phyloP scores from a whole-genome alignment of 1,284 basidiomycete genomes.

The Takashimella koratensis region DNA sequence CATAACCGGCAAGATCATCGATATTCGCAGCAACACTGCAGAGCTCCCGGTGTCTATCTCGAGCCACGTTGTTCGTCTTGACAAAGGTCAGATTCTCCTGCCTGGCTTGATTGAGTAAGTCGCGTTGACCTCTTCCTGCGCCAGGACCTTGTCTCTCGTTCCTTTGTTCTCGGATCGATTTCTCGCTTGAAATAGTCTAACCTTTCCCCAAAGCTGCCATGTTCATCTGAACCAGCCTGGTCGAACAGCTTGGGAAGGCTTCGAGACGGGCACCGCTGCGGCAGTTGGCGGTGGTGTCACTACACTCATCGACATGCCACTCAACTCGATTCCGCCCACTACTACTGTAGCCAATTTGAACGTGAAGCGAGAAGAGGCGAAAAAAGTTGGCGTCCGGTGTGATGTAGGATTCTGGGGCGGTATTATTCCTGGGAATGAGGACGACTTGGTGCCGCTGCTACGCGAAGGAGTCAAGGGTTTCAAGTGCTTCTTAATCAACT shows the following conservation, averaged over 20 bases:
- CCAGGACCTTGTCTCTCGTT: not conserved
- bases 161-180: not conserved
- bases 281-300: constrained; percentile 87
- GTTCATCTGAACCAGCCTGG: constrained; percentile 93
- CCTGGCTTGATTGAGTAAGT: constrained; percentile 82
- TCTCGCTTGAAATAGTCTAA: not conserved
- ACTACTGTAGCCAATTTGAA: constrained; percentile 72
- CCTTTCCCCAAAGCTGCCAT: constrained; percentile 60
- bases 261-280: constrained; percentile 80
- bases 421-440: constrained; percentile 78
- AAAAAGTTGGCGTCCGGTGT: constrained; percentile 52
- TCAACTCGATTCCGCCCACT: constrained; percentile 92
- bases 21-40: constrained; percentile 46
- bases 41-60: constrained; percentile 13
- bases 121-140: not conserved
- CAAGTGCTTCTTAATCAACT: constrained; percentile 92
- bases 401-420: constrained; percentile 96
- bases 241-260: constrained; percentile 76
- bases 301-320: constrained; percentile 89
- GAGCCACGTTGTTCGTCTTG: constrained; percentile 38
- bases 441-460: constrained; percentile 56
- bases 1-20: constrained; percentile 63
- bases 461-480: constrained; percentile 82
- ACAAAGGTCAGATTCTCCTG: constrained; percentile 55
- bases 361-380: constrained; percentile 65